These are phyloP conservation scores for Diaporthe sp. DNA, from an alignment of 2,329 filamentous ascomycete genomes.

Conservation along the genomic window DNA sequence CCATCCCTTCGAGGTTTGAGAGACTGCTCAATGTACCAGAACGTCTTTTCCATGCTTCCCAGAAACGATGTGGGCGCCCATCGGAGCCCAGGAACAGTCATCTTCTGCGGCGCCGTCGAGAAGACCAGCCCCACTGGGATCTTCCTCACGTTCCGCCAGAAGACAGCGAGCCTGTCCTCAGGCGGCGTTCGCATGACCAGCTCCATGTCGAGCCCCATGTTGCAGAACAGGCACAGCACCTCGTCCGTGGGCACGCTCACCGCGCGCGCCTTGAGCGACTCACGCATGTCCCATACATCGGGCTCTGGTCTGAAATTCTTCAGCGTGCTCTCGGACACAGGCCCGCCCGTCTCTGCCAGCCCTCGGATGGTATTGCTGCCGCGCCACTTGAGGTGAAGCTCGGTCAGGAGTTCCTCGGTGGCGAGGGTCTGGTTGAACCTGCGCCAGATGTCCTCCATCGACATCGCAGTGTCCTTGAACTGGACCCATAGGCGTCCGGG, in stretches of 20 bases:
- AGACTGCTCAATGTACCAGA: constrained; percentile 1
- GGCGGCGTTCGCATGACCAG: neutral
- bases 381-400: constrained; percentile 6
- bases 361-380: neutral
- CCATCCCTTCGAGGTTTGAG: neutral
- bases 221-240: constrained; percentile 7
- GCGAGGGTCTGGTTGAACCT: neutral
- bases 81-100: constrained; percentile 8
- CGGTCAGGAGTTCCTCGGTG: neutral
- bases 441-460: neutral
- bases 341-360: neutral
- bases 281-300: neutral
- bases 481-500: neutral
- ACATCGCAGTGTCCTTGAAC: neutral
- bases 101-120: constrained; percentile 7
- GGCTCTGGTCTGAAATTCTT: neutral
- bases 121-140: constrained; percentile 21
- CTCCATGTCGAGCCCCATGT: constrained; percentile 8
- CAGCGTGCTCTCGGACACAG: neutral
- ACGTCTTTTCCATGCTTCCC: neutral
- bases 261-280: neutral
- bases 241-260: constrained; percentile 6
- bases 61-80: constrained; percentile 6
- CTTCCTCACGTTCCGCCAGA: constrained; percentile 17
- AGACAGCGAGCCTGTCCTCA: constrained; percentile 1